Evolutionary conservation across 2,329 filamentous ascomycete species (phyloP), one percentile per base, ranked within the genome.

Genomic region (Fusarium setosum): DNA sequence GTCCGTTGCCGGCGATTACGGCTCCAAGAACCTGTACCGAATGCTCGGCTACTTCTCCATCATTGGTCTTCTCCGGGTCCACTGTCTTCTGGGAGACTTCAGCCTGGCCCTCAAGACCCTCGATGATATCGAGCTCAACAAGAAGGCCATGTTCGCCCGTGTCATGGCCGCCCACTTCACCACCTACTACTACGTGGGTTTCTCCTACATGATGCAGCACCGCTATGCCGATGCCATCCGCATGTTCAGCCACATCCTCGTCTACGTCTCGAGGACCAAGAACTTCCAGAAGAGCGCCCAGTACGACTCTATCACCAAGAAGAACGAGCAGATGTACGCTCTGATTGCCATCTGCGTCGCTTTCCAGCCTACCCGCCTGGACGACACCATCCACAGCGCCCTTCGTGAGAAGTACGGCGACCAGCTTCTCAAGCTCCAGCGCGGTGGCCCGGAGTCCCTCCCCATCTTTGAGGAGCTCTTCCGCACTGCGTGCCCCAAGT

Each of bases 151-250:
- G 93, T 99, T 99, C 79, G 95, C 96, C 66, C 93, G 96, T 70
- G 96, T 99, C 79, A 98, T 99, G 96, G 95, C 96, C 54, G 96
- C 96, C 59, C 96, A 99, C 86, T 98, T 98, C 85, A 97, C 95
- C 72, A 99, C 96, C 69, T 99, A 98, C 89, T 99, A 99, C 89
- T 98, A 98, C 80, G 95, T 99, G 66, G 96, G 96, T 72, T 99
- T 99, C 89, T 97, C 93, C 72, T 99, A 99, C 91, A 98, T 99
- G 95, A 99, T 99, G 96, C 97, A 98, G 93, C 94, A 96, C 84
- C 93, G 96, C 78, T 99, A 99, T 80, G 93, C 94, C 81, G 96
- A 99, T 82, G 96, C 96, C 80, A 97, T 99, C 84, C 94, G 95
- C 87, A 97, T 97, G 91, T 99, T 99, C 90, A 97, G 93, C 86